A percentile compares a stretch with the other conserved stretches of the same genome.
phyloP scores from a whole-genome alignment of 2,329 filamentous ascomycete species.

The Lasiodiplodia theobromae region DNA sequence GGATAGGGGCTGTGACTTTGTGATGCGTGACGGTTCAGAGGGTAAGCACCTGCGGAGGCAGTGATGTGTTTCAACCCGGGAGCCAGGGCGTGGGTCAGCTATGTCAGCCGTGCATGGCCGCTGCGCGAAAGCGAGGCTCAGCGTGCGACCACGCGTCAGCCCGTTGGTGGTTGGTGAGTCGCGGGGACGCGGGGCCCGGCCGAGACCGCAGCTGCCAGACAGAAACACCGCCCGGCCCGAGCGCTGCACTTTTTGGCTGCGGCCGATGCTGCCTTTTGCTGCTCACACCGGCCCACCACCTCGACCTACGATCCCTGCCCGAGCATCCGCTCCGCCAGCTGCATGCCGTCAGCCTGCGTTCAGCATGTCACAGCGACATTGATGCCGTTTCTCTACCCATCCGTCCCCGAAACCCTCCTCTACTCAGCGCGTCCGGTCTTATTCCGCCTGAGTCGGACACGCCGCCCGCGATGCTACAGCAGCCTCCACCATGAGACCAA shows the following conservation, averaged over 20 bases:
- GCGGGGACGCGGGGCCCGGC: background rate
- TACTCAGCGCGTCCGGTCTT: slow-evolving; percentile 19
- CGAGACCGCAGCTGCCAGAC: slow-evolving; percentile 2
- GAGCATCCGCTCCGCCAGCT: slow-evolving; percentile 17
- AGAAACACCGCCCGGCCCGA: background rate
- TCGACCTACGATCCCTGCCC: background rate
- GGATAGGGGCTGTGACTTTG: background rate
- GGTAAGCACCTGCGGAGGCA: slow-evolving; percentile 18
- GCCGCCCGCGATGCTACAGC: slow-evolving; percentile 41
- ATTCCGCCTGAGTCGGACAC: slow-evolving; percentile 33
- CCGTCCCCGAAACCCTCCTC: slow-evolving; percentile 40
- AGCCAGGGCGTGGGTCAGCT: background rate
- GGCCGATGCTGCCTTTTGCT: background rate
- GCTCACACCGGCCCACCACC: background rate
- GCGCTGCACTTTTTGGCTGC: slow-evolving; percentile 12
- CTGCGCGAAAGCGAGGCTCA: slow-evolving; percentile 13
- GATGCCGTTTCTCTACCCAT: slow-evolving; percentile 56
- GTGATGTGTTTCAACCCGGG: slow-evolving; percentile 7
- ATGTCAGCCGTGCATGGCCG: slow-evolving; percentile 11
- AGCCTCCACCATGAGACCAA: slow-evolving; percentile 31
- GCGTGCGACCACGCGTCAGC: slow-evolving; percentile 15
- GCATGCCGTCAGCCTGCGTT: slow-evolving; percentile 22
- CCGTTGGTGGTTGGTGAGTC: slow-evolving; percentile 12
- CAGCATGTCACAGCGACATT: slow-evolving; percentile 39
- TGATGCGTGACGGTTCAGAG: background rate